These are phyloP conservation scores for Lasiosphaeria hispida DNA, from an alignment of 495 filamentous ascomycete genomes.

Conservation along the genomic window DNA sequence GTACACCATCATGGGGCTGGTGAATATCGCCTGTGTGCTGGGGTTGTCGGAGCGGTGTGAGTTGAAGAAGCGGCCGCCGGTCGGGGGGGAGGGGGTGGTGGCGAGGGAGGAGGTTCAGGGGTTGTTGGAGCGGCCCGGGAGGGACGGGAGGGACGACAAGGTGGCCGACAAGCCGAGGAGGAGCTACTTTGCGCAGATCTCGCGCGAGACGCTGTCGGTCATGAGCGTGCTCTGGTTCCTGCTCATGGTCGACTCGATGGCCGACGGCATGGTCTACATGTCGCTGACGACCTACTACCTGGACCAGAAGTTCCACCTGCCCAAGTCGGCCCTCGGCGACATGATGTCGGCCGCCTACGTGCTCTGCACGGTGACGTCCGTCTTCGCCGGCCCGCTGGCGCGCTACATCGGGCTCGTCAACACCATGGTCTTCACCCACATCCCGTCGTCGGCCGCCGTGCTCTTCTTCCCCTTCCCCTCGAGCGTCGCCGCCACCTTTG, in stretches of 20 bases:
- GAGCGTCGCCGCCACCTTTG: constrained; percentile 51
- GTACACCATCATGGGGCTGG: constrained; percentile 35
- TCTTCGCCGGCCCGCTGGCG: constrained; percentile 72
- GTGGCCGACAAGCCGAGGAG: no score
- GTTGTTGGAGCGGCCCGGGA: neutral
- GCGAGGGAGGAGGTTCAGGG: constrained; percentile 3
- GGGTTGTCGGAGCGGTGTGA: constrained; percentile 37
- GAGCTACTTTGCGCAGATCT: constrained; percentile 51
- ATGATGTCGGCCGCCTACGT: constrained; percentile 36
- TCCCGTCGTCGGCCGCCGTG: constrained; percentile 44
- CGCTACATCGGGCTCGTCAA: constrained; percentile 74
- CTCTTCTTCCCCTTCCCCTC: constrained; percentile 37
- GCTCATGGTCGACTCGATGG: constrained; percentile 74
- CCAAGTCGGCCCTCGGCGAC: constrained; percentile 57
- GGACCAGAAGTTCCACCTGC: constrained; percentile 67
- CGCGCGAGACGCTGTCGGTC: constrained; percentile 54
- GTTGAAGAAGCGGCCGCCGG: constrained; percentile 20
- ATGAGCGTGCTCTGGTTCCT: constrained; percentile 71
- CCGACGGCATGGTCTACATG: constrained; percentile 71
- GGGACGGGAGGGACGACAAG: constrained; percentile 1
- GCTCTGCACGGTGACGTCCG: constrained; percentile 49
- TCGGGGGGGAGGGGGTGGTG: neutral
- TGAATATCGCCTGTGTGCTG: constrained; percentile 34
- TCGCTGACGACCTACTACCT: constrained; percentile 78
- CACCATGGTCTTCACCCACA: constrained; percentile 50